Evolutionary conservation across 2,329 filamentous ascomycete genomes (phyloP), one percentile per base, ranked within the genome.

Genomic region (Trichoderma aggressivum): DNA sequence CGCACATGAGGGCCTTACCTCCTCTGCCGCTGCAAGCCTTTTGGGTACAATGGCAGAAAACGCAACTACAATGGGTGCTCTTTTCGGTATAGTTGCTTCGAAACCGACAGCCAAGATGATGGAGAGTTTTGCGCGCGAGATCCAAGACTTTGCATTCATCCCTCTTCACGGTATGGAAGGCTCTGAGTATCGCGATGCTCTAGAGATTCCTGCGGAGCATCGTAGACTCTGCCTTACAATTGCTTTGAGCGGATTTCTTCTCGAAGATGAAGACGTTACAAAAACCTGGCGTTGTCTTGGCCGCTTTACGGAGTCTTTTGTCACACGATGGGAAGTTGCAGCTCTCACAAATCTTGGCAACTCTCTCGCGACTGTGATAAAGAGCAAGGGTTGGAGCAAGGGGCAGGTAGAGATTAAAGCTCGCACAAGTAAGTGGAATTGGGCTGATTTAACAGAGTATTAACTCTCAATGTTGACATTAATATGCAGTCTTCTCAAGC

Each of bases 1-100:
- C 1, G 86, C 95, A 0, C 91, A 94, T 83, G 90, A 91, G 28
- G 93, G 93, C 0, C 81, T 93, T 12, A 90, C 91, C 21, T 87
- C 90, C 1, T 90, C 90, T 3, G 90, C 91, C 26, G 91, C 93
- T 12, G 93, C 94, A 24, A 90, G 90, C 1, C 89, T 97, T 67
- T 84, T 98, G 0, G 95, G 94, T 12, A 87, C 90, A 21, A 86
- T 98, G 77, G 92, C 94, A 2, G 91, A 94, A 47, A 96, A 92
- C 73, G 89, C 91, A 6, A 87, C 96, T 18, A 84, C 94, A 55
- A 91, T 97, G 34, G 95, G 94, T 18, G 89, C 92, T 47, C 83
- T 98, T 50, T 98, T 98, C 77, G 96, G 96, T 10, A 93, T 96
- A n/a, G 97, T 97, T 78, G 92, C 92, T 56, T 90, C 91, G 1